A percentile compares a stretch with the other conserved stretches of the same genome.
phyloP scores from a whole-genome alignment of 306 rosid genomes.

The Sophora flavescens region DNA sequence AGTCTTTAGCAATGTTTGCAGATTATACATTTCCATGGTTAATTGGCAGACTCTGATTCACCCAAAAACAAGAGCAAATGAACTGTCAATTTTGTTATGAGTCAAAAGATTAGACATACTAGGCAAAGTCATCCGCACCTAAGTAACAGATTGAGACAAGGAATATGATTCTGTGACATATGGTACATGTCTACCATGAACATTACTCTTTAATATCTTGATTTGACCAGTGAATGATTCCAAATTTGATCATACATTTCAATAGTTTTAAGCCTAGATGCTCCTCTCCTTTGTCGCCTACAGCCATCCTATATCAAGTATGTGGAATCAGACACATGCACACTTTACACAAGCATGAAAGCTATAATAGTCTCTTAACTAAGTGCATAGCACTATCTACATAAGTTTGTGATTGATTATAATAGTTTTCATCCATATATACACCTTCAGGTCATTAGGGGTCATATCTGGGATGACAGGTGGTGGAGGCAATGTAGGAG shows the following conservation, averaged over 20 bases:
- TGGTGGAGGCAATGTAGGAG: conserved; percentile 96
- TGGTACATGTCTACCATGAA: background rate
- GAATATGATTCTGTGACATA: conserved; percentile 17
- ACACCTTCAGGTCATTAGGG: conserved; percentile 73
- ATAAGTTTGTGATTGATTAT: background rate
- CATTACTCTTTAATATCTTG: background rate
- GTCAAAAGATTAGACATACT: background rate
- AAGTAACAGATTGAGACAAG: background rate
- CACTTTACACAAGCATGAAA: background rate
- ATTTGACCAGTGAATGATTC: background rate
- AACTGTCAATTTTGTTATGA: background rate
- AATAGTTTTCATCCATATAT: background rate
- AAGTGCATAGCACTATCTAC: background rate
- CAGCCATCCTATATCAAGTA: background rate
- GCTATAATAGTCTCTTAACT: background rate
- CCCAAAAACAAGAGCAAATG: background rate
- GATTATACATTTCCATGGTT: background rate
- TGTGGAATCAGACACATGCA: background rate
- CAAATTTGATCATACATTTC: background rate
- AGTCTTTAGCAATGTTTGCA: background rate
- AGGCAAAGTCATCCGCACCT: background rate
- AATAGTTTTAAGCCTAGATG: background rate
- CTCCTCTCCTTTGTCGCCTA: background rate
- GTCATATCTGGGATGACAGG: conserved; percentile 93
- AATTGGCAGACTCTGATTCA: conserved; percentile 1